Evolutionary conservation across 1,284 basidiomycete species (phyloP).

Genomic region (Malassezia obtusa): DNA sequence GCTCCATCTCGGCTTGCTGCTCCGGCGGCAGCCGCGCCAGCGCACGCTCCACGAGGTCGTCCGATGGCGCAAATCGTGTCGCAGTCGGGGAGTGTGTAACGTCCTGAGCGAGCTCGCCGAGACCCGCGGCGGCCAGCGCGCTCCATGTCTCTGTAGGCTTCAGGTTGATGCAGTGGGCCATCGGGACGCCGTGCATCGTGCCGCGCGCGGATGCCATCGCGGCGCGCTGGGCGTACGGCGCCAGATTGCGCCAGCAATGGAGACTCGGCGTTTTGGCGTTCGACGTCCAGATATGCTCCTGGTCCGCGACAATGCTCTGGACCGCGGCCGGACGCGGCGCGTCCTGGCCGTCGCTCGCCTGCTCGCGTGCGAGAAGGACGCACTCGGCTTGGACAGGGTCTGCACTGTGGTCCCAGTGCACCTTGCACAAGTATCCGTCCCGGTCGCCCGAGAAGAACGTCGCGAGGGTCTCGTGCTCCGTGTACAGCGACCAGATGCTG

Average conservation of each 20-base stretch:
- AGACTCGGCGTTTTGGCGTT: slow-evolving; percentile 66
- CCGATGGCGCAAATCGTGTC: neutral
- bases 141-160: neutral
- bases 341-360: slow-evolving; percentile 10
- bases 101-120: neutral
- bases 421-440: slow-evolving; percentile 74
- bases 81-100: neutral
- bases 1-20: slow-evolving; percentile 54
- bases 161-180: neutral
- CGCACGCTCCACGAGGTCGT: slow-evolving; percentile 17
- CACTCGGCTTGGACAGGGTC: slow-evolving; percentile 83
- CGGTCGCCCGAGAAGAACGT: slow-evolving; percentile 93
- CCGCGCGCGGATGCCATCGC: slow-evolving; percentile 4
- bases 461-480: slow-evolving; percentile 75
- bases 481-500: slow-evolving; percentile 86
- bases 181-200: neutral
- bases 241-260: slow-evolving; percentile 62
- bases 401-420: slow-evolving; percentile 71
- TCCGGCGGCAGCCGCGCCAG: slow-evolving; percentile 48
- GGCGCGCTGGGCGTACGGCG: slow-evolving; percentile 24
- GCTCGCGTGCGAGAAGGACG: slow-evolving; percentile 56
- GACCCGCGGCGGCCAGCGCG: neutral
- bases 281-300: slow-evolving; percentile 86
- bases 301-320: slow-evolving; percentile 70
- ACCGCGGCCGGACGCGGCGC: slow-evolving; percentile 54